A percentile compares a stretch with the other conserved stretches of the same genome.
Evolutionary conservation across 2,329 filamentous ascomycete genomes (phyloP).

Genomic region (Alternaria triticimaculans): DNA sequence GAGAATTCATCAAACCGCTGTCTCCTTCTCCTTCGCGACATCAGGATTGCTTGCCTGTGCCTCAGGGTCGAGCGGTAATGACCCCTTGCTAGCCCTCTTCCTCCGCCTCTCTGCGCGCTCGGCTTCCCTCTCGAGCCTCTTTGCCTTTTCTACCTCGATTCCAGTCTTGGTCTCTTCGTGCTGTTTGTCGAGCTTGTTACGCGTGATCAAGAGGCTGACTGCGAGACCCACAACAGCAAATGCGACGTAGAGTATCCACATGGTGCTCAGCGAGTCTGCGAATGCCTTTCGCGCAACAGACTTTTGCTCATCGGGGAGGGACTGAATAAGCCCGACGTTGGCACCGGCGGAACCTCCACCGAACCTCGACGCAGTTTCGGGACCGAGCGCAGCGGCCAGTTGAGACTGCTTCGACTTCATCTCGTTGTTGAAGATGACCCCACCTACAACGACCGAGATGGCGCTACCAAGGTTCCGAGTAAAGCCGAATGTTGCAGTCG

Average conservation of each 20-base stretch:
- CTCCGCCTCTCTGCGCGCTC: conserved; percentile 39
- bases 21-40: conserved; percentile 5
- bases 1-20: conserved; percentile 6
- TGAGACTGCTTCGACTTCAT: conserved; percentile 64
- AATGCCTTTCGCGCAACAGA: conserved; percentile 52
- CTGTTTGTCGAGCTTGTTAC: conserved; percentile 51
- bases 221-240: conserved; percentile 51
- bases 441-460: conserved; percentile 73
- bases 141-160: conserved; percentile 52
- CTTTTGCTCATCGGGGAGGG: conserved; percentile 57
- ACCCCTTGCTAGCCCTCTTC: conserved; percentile 34
- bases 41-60: conserved; percentile 5
- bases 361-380: conserved; percentile 59
- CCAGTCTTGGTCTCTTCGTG: conserved; percentile 60
- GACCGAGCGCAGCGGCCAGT: conserved; percentile 60
- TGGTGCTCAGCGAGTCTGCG: conserved; percentile 52
- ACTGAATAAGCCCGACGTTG: conserved; percentile 64
- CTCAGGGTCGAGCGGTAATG: conserved; percentile 25
- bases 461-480: conserved; percentile 72
- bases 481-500: conserved; percentile 71
- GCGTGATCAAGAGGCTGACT: conserved; percentile 50
- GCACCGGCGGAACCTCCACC: conserved; percentile 67
- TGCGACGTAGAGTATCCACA: conserved; percentile 59
- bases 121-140: conserved; percentile 44
- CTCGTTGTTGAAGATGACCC: conserved; percentile 79